A percentile compares a stretch with the other conserved stretches of the same genome.
phyloP scores from a whole-genome alignment of 2,329 filamentous ascomycete genomes.

The Parafenestella ontariensis region DNA sequence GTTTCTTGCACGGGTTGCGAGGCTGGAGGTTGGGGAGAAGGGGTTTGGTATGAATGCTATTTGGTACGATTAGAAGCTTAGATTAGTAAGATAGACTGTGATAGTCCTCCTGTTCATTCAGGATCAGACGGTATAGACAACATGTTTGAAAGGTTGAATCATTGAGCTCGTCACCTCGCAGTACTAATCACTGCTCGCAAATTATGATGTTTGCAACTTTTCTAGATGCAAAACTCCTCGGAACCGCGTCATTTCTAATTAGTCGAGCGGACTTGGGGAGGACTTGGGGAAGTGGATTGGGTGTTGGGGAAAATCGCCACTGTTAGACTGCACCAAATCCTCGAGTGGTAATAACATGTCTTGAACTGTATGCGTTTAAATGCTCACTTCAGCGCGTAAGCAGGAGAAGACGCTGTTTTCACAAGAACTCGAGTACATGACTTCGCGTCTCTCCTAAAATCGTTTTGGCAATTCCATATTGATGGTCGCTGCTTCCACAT shows the following conservation, averaged over 20 bases:
- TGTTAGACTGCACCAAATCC: too few species aligned
- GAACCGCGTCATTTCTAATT: too few species aligned
- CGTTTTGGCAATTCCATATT: not conserved
- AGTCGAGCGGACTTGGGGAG: not conserved
- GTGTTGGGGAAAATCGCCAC: too few species aligned
- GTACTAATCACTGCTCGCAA: too few species aligned
- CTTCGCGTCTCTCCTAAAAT: too few species aligned
- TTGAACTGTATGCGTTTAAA: too few species aligned
- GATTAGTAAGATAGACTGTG: not conserved
- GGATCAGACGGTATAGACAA: not conserved
- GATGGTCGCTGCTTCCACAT: constrained; percentile 1
- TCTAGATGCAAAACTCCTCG: too few species aligned
- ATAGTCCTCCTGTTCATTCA: not conserved
- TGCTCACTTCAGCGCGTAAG: too few species aligned
- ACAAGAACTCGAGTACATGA: too few species aligned
- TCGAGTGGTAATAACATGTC: not conserved
- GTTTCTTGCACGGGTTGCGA: constrained; percentile 77
- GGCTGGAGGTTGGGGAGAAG: constrained; percentile 80
- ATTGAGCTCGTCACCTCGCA: too few species aligned
- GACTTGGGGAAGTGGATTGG: not conserved
- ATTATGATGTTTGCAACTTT: too few species aligned
- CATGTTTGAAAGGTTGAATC: not conserved
- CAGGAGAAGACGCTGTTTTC: too few species aligned
- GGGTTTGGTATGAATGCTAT: constrained; percentile 97
- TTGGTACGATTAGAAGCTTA: constrained; percentile 74